Evolutionary conservation across 1,284 basidiomycete genomes (phyloP).

Genomic region (Volvariella volvacea): DNA sequence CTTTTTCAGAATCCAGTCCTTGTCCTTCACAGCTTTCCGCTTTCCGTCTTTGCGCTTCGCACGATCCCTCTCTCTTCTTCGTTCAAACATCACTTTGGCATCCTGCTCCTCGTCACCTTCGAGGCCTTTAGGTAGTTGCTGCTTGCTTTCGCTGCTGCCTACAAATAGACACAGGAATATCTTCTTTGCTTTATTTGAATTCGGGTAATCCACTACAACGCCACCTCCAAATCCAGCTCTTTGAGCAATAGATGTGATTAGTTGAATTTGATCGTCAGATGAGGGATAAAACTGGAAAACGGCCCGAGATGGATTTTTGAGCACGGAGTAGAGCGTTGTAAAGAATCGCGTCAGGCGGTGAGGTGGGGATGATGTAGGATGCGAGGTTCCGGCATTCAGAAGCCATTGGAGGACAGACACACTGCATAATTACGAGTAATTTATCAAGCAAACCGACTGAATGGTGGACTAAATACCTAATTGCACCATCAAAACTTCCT

Average conservation of each 20-base stretch:
- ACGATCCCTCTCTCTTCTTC: constrained; percentile 55
- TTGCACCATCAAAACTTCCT: constrained; percentile 96
- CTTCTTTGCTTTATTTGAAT: constrained; percentile 91
- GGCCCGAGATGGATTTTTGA: constrained; percentile 89
- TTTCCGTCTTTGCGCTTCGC: constrained; percentile 51
- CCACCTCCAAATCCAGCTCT: constrained; percentile 97
- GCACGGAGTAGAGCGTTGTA: constrained; percentile 89
- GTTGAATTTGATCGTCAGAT: constrained; percentile 91
- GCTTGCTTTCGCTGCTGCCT: constrained; percentile 59
- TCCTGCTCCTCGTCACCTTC: constrained; percentile 60
- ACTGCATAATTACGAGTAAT: constrained; percentile 33
- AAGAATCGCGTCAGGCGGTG: constrained; percentile 93
- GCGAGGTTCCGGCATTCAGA: constrained; percentile 91
- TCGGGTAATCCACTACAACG: constrained; percentile 94
- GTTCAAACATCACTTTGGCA: constrained; percentile 57
- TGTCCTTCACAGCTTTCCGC: constrained; percentile 60
- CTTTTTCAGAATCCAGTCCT: constrained; percentile 79
- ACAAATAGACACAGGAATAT: constrained; percentile 89
- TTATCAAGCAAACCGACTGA: too few relatives aligned
- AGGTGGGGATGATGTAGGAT: constrained; percentile 87
- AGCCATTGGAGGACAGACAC: constrained; percentile 99
- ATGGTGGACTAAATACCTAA: constrained; percentile 57
- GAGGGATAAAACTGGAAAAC: constrained; percentile 96
- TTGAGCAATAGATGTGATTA: constrained; percentile 92
- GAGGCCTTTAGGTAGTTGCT: constrained; percentile 68